Percentiles rank a stretch among this genome's conserved stretches.
phyloP scores from a whole-genome alignment of 352 stramenopile species.

The Phytophthora syringae region DNA sequence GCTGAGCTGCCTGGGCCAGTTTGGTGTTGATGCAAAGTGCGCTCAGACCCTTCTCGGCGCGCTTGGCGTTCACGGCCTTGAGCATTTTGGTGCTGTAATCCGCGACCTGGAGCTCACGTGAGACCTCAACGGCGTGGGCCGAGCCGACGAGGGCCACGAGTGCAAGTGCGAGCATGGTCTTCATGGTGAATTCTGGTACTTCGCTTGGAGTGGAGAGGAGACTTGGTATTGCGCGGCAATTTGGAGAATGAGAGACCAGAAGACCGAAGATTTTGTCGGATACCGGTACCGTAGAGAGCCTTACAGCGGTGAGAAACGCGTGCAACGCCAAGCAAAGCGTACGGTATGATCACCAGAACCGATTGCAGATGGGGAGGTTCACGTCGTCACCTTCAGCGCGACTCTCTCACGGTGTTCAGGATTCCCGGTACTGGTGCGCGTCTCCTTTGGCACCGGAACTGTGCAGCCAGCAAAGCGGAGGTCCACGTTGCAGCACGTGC shows the following conservation, averaged over 20 bases:
- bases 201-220: conserved; percentile 19
- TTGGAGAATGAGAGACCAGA: conserved; percentile 29
- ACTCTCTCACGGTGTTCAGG: conserved; percentile 5
- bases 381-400: too few relatives aligned
- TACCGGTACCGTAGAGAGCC: background rate
- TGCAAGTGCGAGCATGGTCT: conserved; percentile 30
- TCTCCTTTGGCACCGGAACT: conserved; percentile 22
- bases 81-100: conserved; percentile 47
- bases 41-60: conserved; percentile 35
- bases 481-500: background rate
- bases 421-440: conserved; percentile 12
- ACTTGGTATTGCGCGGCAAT: conserved; percentile 34
- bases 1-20: conserved; percentile 31
- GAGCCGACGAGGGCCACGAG: conserved; percentile 32
- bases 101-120: conserved; percentile 37
- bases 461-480: background rate
- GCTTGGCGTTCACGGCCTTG: conserved; percentile 45
- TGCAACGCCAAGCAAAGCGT: conserved; percentile 26
- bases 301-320: conserved; percentile 28
- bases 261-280: conserved; percentile 3
- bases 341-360: conserved; percentile 22
- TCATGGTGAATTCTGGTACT: conserved; percentile 27
- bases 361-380: conserved; percentile 23
- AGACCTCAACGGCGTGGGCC: conserved; percentile 13
- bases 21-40: conserved; percentile 53